Conservation (phyloP, 2,329 filamentous ascomycete species). For the Fusarium compactum region DNA sequence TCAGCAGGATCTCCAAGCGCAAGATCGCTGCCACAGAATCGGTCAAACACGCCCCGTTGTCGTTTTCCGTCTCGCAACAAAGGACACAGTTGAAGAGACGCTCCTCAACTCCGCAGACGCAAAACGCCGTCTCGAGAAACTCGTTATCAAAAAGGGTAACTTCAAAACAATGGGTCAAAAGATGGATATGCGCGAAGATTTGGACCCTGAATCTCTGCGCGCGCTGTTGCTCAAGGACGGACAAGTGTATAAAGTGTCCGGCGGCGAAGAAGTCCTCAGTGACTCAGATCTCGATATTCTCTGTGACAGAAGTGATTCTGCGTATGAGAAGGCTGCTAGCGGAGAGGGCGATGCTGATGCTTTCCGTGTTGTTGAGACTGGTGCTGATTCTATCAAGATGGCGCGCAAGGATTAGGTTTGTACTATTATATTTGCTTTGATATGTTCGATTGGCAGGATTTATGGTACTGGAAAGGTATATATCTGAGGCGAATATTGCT, state of each 20-base stretch:
- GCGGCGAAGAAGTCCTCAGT: slow-evolving; percentile 75
- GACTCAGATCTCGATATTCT: slow-evolving; percentile 82
- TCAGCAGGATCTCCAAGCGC: slow-evolving; percentile 95
- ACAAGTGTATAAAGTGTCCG: slow-evolving; percentile 68
- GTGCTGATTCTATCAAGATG: slow-evolving; percentile 63
- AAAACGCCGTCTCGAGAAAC: slow-evolving; percentile 90
- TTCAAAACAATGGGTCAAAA: slow-evolving; percentile 78
- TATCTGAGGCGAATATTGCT: neutral
- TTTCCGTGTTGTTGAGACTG: slow-evolving; percentile 86
- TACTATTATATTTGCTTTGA: neutral
- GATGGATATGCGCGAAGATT: slow-evolving; percentile 63
- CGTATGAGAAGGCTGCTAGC: slow-evolving; percentile 78
- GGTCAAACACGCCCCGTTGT: slow-evolving; percentile 93
- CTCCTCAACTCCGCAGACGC: slow-evolving; percentile 89
- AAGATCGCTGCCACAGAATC: slow-evolving; percentile 94
- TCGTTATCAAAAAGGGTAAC: slow-evolving; percentile 94
- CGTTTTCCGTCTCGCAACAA: slow-evolving; percentile 92
- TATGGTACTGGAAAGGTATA: neutral
- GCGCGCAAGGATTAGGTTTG: slow-evolving; percentile 40
- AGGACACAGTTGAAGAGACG: slow-evolving; percentile 90
- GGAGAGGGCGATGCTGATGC: slow-evolving; percentile 78
- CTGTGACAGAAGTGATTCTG: slow-evolving; percentile 77
- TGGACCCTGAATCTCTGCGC: slow-evolving; percentile 72
- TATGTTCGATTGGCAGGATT: neutral
- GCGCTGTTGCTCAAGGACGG: slow-evolving; percentile 79